Evolutionary conservation across 208 protist genomes (phyloP).

Genomic region (Crithidia sp.): DNA sequence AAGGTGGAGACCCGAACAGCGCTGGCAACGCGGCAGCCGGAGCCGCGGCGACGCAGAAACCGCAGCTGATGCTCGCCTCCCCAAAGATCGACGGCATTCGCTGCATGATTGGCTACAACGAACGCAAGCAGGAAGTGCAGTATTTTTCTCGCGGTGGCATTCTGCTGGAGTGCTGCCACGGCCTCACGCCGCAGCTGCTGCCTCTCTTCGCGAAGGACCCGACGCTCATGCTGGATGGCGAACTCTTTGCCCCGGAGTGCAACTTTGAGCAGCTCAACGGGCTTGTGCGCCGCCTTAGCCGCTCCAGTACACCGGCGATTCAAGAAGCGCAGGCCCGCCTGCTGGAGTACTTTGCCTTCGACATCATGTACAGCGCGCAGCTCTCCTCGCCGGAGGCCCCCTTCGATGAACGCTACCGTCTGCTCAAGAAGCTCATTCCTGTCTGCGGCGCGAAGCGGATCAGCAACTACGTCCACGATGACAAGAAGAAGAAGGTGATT

Average conservation of each 20-base stretch:
- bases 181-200: constrained; percentile 64
- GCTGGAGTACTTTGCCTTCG: constrained; percentile 90
- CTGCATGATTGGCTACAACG: constrained; percentile 84
- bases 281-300: constrained; percentile 66
- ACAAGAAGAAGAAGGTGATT: constrained; percentile 80
- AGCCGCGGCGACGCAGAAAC: constrained; percentile 14
- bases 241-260: constrained; percentile 85
- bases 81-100: constrained; percentile 92
- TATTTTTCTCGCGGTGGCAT: constrained; percentile 90
- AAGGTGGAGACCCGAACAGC: constrained; percentile 4
- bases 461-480: constrained; percentile 84
- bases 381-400: constrained; percentile 56
- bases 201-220: constrained; percentile 81
- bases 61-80: constrained; percentile 70
- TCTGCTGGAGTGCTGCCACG: constrained; percentile 83
- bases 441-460: constrained; percentile 82
- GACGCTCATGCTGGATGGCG: constrained; percentile 83
- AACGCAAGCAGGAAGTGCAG: constrained; percentile 59
- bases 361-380: constrained; percentile 84
- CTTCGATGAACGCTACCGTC: constrained; percentile 80
- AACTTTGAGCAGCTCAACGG: constrained; percentile 90
- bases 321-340: constrained; percentile 52
- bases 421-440: constrained; percentile 85
- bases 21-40: constrained; percentile 5
- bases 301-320: constrained; percentile 37